Conservation (phyloP, 1,284 basidiomycete genomes). For the Amylostereum areolatum region DNA sequence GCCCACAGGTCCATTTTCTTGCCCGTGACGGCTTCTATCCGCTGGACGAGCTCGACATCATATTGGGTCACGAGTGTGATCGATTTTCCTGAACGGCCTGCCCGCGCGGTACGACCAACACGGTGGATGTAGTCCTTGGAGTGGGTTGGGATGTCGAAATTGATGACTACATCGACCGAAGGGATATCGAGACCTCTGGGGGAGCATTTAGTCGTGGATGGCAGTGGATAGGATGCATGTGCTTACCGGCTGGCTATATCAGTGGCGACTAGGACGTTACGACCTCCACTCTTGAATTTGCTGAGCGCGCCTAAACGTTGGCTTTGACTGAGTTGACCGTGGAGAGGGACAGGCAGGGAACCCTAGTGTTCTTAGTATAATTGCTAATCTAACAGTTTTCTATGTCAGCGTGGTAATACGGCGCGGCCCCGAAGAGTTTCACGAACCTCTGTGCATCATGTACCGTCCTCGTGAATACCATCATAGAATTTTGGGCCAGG, state of each 20-base stretch:
- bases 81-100: conserved; percentile 91
- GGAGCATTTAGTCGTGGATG: conserved; percentile 7
- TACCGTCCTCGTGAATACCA: conserved; percentile 95
- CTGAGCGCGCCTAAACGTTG: conserved; percentile 90
- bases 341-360: conserved; percentile 95
- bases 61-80: conserved; percentile 98
- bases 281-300: conserved; percentile 95
- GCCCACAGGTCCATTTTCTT: conserved; percentile 94
- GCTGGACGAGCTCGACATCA: conserved; percentile 93
- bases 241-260: conserved; percentile 90
- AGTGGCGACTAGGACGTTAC: conserved; percentile 90
- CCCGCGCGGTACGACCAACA: conserved; percentile 95
- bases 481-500: conserved; percentile 88
- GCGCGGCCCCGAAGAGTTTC: not conserved
- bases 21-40: conserved; percentile 88
- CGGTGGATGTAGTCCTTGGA: conserved; percentile 99
- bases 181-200: conserved; percentile 92
- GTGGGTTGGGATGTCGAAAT: conserved; percentile 97
- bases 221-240: conserved; percentile 1
- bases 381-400: conserved; percentile 57
- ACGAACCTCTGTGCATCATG: conserved; percentile 82
- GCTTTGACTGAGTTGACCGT: conserved; percentile 93
- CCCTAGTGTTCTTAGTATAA: conserved; percentile 86
- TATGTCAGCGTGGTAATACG: not conserved
- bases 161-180: conserved; percentile 94